phyloP scores from a whole-genome alignment of 2,329 filamentous ascomycete genomes.

The Diaporthe longicolla region DNA sequence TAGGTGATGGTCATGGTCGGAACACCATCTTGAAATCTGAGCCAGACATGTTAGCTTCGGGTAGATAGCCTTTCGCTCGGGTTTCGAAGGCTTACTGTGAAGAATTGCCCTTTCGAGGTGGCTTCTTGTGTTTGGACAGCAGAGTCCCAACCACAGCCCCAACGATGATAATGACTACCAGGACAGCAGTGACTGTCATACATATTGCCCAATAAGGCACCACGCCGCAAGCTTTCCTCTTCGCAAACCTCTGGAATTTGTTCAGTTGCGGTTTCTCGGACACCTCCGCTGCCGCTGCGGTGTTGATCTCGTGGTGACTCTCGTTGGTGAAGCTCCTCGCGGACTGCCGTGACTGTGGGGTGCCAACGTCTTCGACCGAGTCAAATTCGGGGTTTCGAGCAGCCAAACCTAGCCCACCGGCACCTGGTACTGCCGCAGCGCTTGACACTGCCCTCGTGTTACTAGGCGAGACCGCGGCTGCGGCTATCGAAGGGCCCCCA shows the following conservation, averaged over 20 bases:
- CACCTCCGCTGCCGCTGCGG: conserved; percentile 56
- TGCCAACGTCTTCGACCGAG: conserved; percentile 68
- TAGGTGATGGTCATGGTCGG: conserved; percentile 55
- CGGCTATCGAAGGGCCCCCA: conserved; percentile 19
- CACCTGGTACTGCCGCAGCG: conserved; percentile 69
- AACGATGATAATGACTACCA: conserved; percentile 69
- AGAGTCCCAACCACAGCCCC: conserved; percentile 69
- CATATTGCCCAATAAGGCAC: conserved; percentile 74
- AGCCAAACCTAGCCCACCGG: conserved; percentile 72
- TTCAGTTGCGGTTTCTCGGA: conserved; percentile 66
- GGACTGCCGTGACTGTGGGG: conserved; percentile 65
- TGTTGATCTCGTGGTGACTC: conserved; percentile 70
- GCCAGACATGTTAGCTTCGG: conserved; percentile 38
- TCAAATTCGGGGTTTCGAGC: conserved; percentile 75
- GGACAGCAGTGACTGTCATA: conserved; percentile 61
- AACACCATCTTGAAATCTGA: conserved; percentile 43
- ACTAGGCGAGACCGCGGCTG: conserved; percentile 29
- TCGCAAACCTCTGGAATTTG: conserved; percentile 67
- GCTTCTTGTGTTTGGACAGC: conserved; percentile 52
- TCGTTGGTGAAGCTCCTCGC: conserved; percentile 64
- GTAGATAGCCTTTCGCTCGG: background rate
- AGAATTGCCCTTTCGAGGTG: conserved; percentile 44
- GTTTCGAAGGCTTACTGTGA: conserved; percentile 46
- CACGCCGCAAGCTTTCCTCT: conserved; percentile 69
- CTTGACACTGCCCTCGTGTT: conserved; percentile 58